Base-by-base conservation (phyloP, 108 stramenopile genomes). In the Skeletonema potamos region DNA sequence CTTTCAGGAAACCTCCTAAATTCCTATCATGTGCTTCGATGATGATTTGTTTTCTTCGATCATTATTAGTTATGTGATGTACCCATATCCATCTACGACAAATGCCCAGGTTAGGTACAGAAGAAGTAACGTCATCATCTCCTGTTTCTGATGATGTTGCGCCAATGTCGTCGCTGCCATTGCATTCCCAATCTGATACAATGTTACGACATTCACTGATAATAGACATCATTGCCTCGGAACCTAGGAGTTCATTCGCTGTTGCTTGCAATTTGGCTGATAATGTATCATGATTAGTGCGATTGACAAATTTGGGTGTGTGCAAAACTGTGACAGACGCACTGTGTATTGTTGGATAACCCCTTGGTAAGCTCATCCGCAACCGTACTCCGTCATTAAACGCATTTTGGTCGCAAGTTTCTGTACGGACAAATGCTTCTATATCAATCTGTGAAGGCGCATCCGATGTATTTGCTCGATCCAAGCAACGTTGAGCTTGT, bases 1-100 rank as follows among this genome's bases (percentile, higher is more conserved):
- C 58, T 68, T 86, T 86, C 18, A 86, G 69, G 58, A 62, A 82
- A 24, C 86, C 86, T 4, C 73, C 73, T 37, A 86, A 59, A 13
- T 73, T 63, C 2, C 30, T 34, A 7, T 77, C 68, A 8, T 26
- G n/a, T 15, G 86, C 86, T 32, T 86, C 83, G 9, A 11, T n/a
- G 10, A 86, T 68, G 33, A 84, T 84, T 17, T 54, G 43, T 46
- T 79, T 82, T 54, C 63, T 20, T 44, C 86, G 68, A 36, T 60
- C 71, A 9, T 17, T 33, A 28, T 82, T 64, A 12, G 64, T 82
- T 29, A 86, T 84, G 33, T 86, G 86, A 73, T 86, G 86, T 1
- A 82, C 86, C 86, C 86, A 86, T 39, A 86, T 86, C 86, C 86
- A 86, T 6, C 76, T 68, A 26, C 86, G 67, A 74, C 33, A 10